phyloP scores from a whole-genome alignment of 169 alveolate species.

The Neospora caninum region DNA sequence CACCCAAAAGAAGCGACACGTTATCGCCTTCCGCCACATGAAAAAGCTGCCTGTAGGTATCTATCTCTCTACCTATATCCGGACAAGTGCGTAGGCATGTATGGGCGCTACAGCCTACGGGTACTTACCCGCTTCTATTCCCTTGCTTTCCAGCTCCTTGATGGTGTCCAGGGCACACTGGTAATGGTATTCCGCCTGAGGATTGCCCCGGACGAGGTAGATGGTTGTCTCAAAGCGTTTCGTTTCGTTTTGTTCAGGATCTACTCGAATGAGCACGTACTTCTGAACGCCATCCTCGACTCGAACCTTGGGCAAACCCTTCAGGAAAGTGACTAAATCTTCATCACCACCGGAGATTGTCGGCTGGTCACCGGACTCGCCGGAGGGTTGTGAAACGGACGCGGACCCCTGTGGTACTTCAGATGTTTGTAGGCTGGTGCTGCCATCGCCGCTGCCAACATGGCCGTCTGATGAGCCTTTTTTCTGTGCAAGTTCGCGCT shows the following conservation, averaged over 20 bases:
- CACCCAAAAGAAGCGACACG: too few relatives aligned
- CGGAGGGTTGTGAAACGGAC: not conserved
- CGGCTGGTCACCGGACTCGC: not conserved
- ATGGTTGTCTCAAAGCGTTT: constrained; percentile 7
- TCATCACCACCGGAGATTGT: not conserved
- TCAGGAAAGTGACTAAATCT: not conserved
- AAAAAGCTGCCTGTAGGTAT: too few relatives aligned
- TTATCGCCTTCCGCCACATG: too few relatives aligned
- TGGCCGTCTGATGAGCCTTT: not conserved
- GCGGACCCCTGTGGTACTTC: not conserved
- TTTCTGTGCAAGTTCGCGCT: not conserved
- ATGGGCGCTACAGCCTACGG: too few relatives aligned
- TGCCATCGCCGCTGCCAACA: not conserved
- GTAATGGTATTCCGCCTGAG: constrained; percentile 64
- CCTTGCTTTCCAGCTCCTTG: constrained; percentile 41
- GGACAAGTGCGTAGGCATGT: too few relatives aligned
- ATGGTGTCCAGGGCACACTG: constrained; percentile 65
- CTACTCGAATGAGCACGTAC: constrained; percentile 51
- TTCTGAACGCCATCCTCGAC: constrained; percentile 63
- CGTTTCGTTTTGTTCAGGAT: constrained; percentile 28
- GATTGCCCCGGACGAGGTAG: constrained; percentile 64
- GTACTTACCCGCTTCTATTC: not conserved
- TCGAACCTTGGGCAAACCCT: constrained; percentile 9
- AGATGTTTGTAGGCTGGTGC: not conserved
- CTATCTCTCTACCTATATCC: too few relatives aligned